Conservation (phyloP, 106 monocot species). For the Dendrobium huoshanense region DNA sequence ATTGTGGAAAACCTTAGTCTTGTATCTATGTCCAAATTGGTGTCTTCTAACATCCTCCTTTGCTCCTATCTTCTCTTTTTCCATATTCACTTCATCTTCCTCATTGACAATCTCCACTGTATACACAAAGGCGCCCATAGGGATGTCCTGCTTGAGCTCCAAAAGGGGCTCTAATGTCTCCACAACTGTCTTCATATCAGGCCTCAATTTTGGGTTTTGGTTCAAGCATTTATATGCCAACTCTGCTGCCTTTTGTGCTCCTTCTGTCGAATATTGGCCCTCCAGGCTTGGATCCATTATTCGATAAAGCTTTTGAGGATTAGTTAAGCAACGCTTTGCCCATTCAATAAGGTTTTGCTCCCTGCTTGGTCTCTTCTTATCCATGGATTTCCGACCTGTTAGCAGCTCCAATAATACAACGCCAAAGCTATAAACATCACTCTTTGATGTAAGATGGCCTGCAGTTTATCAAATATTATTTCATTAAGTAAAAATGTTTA, state of each 20-base stretch:
- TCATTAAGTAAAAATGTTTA: neutral
- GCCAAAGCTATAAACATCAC: constrained; percentile 69
- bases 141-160: constrained; percentile 26
- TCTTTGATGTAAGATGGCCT: constrained; percentile 59
- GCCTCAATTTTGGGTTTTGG: constrained; percentile 37
- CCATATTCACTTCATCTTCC: neutral
- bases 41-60: neutral
- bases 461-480: neutral
- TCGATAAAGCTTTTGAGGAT: constrained; percentile 23
- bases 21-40: neutral
- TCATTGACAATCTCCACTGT: neutral
- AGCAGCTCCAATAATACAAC: constrained; percentile 61
- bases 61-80: neutral
- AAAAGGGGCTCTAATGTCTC: constrained; percentile 48
- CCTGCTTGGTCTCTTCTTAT: constrained; percentile 30
- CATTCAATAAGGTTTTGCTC: constrained; percentile 65
- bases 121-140: constrained; percentile 30
- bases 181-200: constrained; percentile 43
- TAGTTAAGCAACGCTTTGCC: constrained; percentile 32
- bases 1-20: neutral
- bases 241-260: constrained; percentile 40
- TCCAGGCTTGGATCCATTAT: constrained; percentile 50
- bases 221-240: constrained; percentile 48
- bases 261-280: constrained; percentile 45
- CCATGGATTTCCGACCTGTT: constrained; percentile 44